phyloP scores from a whole-genome alignment of 31 red algal genomes.

The Asparagopsis taxiformis region DNA sequence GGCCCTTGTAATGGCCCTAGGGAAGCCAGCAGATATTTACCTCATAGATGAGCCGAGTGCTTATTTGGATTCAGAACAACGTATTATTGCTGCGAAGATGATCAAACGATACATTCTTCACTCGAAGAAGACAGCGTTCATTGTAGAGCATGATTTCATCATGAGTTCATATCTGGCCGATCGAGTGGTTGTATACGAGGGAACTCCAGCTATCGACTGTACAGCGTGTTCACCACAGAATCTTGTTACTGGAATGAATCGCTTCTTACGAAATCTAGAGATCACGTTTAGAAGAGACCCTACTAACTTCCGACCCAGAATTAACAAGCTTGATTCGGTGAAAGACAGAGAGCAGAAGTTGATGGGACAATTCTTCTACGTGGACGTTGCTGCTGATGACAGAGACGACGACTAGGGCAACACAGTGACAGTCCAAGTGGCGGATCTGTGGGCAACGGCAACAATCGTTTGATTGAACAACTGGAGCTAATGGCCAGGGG shows the following conservation, averaged over 20 bases:
- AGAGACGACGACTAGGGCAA: slow-evolving; percentile 43
- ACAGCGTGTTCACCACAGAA: slow-evolving; percentile 77
- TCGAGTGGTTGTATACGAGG: slow-evolving; percentile 94
- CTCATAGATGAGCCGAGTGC: slow-evolving; percentile 96
- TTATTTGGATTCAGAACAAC: slow-evolving; percentile 96
- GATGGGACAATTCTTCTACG: slow-evolving; percentile 88
- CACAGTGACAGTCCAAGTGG: no score
- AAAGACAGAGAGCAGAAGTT: slow-evolving; percentile 97
- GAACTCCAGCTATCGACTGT: slow-evolving; percentile 70
- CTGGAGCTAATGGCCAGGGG: no score
- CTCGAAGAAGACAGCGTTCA: slow-evolving; percentile 96
- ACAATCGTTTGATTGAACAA: no score
- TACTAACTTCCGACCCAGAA: slow-evolving; percentile 95
- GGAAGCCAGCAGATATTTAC: slow-evolving; percentile 95
- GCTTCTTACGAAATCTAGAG: slow-evolving; percentile 86
- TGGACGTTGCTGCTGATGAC: slow-evolving; percentile 49
- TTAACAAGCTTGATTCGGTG: slow-evolving; percentile 93
- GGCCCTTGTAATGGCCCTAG: slow-evolving; percentile 92
- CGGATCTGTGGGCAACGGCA: no score
- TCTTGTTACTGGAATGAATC: slow-evolving; percentile 94
- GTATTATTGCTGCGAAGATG: slow-evolving; percentile 94
- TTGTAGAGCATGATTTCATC: slow-evolving; percentile 99
- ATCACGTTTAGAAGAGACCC: slow-evolving; percentile 98
- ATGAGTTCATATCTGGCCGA: slow-evolving; percentile 98
- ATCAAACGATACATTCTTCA: slow-evolving; percentile 99